These are phyloP conservation scores for Pichia thaimueangensis DNA, from an alignment of 805 yeast genomes.

Conservation along the genomic window DNA sequence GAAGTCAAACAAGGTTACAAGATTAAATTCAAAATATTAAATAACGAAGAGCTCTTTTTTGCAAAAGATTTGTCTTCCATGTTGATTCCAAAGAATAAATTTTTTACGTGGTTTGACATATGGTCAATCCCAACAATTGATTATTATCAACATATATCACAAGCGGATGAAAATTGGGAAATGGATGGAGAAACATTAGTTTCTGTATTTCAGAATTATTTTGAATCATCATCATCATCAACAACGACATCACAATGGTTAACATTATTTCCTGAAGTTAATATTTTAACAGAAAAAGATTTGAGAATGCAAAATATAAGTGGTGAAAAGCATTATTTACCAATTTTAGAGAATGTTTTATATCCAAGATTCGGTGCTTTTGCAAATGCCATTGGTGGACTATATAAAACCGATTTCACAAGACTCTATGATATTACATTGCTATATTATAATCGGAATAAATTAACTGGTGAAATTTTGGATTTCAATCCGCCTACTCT, in stretches of 20 bases:
- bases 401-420: slow-evolving; percentile 35
- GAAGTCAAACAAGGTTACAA: background rate
- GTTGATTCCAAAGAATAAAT: slow-evolving; percentile 41
- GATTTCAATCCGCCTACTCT: slow-evolving; percentile 32
- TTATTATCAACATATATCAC: slow-evolving; percentile 40
- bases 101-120: slow-evolving; percentile 64
- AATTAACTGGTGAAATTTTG: slow-evolving; percentile 12
- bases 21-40: slow-evolving; percentile 1
- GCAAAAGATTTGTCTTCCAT: slow-evolving; percentile 25
- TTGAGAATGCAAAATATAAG: slow-evolving; percentile 45
- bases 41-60: slow-evolving; percentile 14
- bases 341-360: slow-evolving; percentile 51
- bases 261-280: slow-evolving; percentile 81
- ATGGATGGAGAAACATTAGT: slow-evolving; percentile 33
- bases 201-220: slow-evolving; percentile 31
- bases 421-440: slow-evolving; percentile 54
- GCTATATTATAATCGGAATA: slow-evolving; percentile 30
- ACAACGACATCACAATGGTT: slow-evolving; percentile 47
- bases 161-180: slow-evolving; percentile 69
- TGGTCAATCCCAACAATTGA: slow-evolving; percentile 55
- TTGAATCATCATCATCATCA: slow-evolving; percentile 26
- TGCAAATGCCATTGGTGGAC: slow-evolving; percentile 40
- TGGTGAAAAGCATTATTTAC: slow-evolving; percentile 53
- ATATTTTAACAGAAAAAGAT: slow-evolving; percentile 49
- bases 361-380: slow-evolving; percentile 73